A percentile compares a stretch with the other conserved stretches of the same genome.
These are phyloP conservation scores for Aspergillus sp. DNA, from an alignment of 2,329 filamentous ascomycete genomes.

Conservation along the genomic window DNA sequence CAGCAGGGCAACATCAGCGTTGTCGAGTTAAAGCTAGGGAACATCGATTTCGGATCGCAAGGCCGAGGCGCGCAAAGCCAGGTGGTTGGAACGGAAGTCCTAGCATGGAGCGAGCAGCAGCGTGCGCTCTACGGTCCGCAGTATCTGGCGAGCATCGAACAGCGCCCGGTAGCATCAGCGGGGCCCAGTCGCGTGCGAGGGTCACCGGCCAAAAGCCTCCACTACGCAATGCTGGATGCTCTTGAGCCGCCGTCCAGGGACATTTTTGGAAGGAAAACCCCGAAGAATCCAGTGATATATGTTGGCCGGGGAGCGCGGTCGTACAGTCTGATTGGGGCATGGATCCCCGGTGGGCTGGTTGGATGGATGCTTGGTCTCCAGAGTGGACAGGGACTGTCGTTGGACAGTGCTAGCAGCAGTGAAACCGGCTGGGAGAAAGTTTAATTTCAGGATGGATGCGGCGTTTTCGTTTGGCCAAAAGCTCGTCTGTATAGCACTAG, in stretches of 20 bases:
- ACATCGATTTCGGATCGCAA: constrained; percentile 70
- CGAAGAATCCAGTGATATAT: constrained; percentile 52
- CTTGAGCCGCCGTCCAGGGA: constrained; percentile 47
- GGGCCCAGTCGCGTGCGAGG: constrained; percentile 43
- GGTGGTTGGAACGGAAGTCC: constrained; percentile 42
- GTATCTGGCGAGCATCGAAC: constrained; percentile 36
- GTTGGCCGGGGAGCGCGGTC: constrained; percentile 76
- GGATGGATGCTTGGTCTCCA: constrained; percentile 86
- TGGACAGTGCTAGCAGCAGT: constrained; percentile 21
- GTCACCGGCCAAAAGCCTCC: constrained; percentile 66
- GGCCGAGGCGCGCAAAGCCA: constrained; percentile 35
- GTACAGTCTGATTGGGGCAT: constrained; percentile 77
- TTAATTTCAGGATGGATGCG: constrained; percentile 9
- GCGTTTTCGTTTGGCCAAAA: no score
- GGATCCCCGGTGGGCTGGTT: constrained; percentile 68
- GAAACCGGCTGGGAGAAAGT: constrained; percentile 29
- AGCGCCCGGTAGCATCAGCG: constrained; percentile 28
- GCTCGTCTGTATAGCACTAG: no score
- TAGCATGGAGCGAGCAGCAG: constrained; percentile 51
- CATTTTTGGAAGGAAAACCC: constrained; percentile 28
- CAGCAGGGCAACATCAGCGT: constrained; percentile 56
- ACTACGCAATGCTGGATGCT: constrained; percentile 84
- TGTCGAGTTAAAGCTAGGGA: constrained; percentile 81
- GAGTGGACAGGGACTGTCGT: constrained; percentile 11
- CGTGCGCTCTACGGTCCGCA: constrained; percentile 40